Evolutionary conservation across 192 early-diverging fungal genomes (phyloP), one percentile per base, ranked within the genome.

Genomic region (Mortierella antarctica): DNA sequence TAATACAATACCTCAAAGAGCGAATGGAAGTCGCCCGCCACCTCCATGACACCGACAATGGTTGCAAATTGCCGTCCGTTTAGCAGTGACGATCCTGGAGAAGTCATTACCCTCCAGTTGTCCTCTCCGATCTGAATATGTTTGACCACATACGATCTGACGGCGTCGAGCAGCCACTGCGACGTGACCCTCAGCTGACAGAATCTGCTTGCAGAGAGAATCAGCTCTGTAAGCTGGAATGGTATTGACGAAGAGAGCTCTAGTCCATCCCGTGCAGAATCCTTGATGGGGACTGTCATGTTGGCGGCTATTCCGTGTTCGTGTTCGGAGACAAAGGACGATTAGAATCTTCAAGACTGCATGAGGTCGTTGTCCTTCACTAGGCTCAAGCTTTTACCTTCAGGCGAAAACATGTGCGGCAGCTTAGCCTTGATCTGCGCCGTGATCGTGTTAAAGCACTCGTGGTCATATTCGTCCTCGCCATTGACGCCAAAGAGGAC

Each of bases 21-120:
- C 18, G 79, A 83, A 9, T 71, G 65, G 48, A 86, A 88, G 66
- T 90, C 89, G 40, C 84, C 82, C 11, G 82, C 77, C 3, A 82
- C 60, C 39, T 88, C 87, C 58, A 90, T 74, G 15, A 90, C 67
- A 54, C 77, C 71, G 17, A 86, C 68, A 40, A 86, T 74, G 4
- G 86, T 84, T 0, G 87, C 82, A 44, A 88, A 83, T 61, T 95
- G 93, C 23, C 92, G 86, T 13, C 84, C 80, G 65, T 93, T 95
- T n/a, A 95, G 82, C 21, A 95, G 75, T 20, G 92, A 92, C 0
- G 92, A 84, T 0, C 93, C 93, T 7, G 93, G 93, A 6, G 89
- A 89, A 1, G 92, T 91, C 68, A 91, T 92, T n/a, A 91, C 91
- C 47, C 89, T 85, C 93, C 93, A 95, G 69, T 95, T 95, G 66